These are phyloP conservation scores for Dendrobium huoshanense DNA, from an alignment of 106 monocot genomes.

Conservation along the genomic window DNA sequence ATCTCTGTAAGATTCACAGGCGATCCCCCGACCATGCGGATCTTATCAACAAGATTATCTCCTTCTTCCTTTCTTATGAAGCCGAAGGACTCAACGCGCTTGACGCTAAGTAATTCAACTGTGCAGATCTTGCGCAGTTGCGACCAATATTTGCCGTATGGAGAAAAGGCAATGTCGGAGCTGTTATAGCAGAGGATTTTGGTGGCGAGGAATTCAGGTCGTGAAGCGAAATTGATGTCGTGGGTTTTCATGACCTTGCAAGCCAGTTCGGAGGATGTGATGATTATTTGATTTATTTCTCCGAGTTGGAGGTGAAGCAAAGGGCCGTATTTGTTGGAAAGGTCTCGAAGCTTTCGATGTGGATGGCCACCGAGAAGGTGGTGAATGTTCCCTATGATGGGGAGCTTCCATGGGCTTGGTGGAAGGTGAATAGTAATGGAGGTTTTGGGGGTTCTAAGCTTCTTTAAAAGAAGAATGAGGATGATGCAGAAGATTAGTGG, in stretches of 20 bases:
- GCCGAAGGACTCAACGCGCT: neutral
- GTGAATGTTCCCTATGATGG: conserved; percentile 11
- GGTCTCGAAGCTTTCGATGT: neutral
- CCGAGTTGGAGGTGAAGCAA: conserved; percentile 8
- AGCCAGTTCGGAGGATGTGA: conserved; percentile 6
- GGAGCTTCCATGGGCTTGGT: conserved; percentile 9
- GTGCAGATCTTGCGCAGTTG: conserved; percentile 8
- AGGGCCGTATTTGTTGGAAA: conserved; percentile 4
- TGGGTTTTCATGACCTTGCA: conserved; percentile 5
- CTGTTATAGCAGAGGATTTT: neutral
- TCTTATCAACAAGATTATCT: neutral
- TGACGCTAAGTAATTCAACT: neutral
- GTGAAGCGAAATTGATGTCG: conserved; percentile 7
- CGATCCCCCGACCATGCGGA: neutral
- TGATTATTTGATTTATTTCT: conserved; percentile 1
- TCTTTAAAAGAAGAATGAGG: neutral
- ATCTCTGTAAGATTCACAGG: neutral
- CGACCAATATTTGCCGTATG: conserved; percentile 3
- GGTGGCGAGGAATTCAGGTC: neutral
- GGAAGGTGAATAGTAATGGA: neutral
- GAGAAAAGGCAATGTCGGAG: neutral
- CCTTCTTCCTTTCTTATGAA: conserved; percentile 8
- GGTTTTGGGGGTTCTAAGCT: neutral
- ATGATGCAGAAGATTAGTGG: neutral
- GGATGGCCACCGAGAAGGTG: conserved; percentile 3